Base-by-base conservation (phyloP, 129 eudicot genomes). In the Centaurea solstitialis region DNA sequence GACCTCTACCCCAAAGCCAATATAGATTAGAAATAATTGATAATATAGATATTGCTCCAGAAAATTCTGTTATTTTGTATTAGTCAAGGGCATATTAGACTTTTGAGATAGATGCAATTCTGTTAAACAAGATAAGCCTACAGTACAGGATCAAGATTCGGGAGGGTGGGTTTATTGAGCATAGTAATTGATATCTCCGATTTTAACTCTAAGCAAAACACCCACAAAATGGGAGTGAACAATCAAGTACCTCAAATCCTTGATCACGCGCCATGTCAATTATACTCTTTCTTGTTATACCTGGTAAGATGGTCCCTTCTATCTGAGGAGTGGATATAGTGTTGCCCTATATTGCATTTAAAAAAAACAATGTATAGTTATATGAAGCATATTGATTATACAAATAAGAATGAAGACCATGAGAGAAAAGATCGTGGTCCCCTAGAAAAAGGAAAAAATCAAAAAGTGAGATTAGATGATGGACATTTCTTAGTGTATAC, bases 221-320 rank as follows among this genome's bases (percentile, higher is more conserved):
- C 61, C 57, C 53, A 13, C 22, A 65, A 28, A 68, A 45, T 18
- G 47, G 21, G 53, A 73, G 26, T 9, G 38, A 61, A 38, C 57
- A 37, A 73, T 66, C 59, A 70, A 73, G 75, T 91, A 95, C 99
- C 99, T 91, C 76, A 64, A 83, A 95, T 79, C 99, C 99, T 81
- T 85, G 97, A 76, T 83, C 87, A 72, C 86, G 79, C 50, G 97
- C 99, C 71, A 93, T 93, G 72, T 95, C 98, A 20, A 95, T 90
- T 67, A 95, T 91, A 77, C 99, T 95, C 89, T 95, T 93, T 69
- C 99, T 77, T 6, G 99, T 95, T 70, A 95, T 95, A 75, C 99
- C 99, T 17, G 99, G 98, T 33, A 95, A 90, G 85, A 95, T 95
- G 69, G 99, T 95, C 78, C 99, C 99, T 87, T 87, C 87, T 65